phyloP scores from a whole-genome alignment of 352 stramenopile genomes.

The Blastocystis sp. region DNA sequence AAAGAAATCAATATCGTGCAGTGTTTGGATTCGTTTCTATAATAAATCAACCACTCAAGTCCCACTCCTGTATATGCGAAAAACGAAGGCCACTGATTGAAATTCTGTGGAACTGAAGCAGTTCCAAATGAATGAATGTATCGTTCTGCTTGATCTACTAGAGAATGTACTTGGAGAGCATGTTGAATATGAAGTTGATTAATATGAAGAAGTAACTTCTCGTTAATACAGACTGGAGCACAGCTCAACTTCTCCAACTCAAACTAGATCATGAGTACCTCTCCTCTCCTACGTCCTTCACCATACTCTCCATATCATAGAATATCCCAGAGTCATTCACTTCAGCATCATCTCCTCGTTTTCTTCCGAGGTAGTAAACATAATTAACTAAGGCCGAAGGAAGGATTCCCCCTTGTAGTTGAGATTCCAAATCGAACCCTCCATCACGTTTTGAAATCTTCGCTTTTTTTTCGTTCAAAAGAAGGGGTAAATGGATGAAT shows the following conservation, averaged over 20 bases:
- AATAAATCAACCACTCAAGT: background rate
- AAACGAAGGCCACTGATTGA: background rate
- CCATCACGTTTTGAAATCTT: constrained; percentile 87
- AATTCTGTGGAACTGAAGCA: background rate
- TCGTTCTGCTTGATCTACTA: background rate
- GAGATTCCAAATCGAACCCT: constrained; percentile 82
- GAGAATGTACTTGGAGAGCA: background rate
- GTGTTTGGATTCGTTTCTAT: background rate
- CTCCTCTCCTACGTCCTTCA: background rate
- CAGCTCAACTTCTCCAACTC: constrained; percentile 1
- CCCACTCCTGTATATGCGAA: background rate
- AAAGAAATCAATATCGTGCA: background rate
- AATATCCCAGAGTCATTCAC: background rate
- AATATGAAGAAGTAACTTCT: background rate
- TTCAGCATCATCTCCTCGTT: constrained; percentile 20
- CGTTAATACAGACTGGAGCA: constrained; percentile 7
- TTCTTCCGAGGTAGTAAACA: constrained; percentile 53
- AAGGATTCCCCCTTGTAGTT: background rate
- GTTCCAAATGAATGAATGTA: background rate
- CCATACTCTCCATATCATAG: background rate
- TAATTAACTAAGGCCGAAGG: constrained; percentile 37
- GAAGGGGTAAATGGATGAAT: constrained; percentile 82
- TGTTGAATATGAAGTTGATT: constrained; percentile 46
- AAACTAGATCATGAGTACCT: background rate
- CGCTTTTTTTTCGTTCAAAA: constrained; percentile 83